phyloP scores from a whole-genome alignment of 352 stramenopile genomes.

The Stephanocyclus meneghinianus region DNA sequence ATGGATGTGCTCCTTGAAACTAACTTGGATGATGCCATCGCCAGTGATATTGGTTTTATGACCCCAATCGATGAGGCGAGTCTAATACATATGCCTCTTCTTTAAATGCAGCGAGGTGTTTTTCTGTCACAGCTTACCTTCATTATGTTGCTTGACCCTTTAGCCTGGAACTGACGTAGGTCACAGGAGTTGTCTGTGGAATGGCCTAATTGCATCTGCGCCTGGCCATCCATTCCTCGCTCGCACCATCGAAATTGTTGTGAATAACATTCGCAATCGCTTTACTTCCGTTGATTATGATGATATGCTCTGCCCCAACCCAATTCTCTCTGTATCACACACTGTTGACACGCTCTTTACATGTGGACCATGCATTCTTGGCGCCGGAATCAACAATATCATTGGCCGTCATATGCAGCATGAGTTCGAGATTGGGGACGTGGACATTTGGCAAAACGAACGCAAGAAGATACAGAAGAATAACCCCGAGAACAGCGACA shows the following conservation, averaged over 20 bases:
- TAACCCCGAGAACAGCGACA: conserved; percentile 11
- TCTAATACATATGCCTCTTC: not conserved
- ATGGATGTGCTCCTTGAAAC: conserved; percentile 69
- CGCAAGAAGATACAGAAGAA: conserved; percentile 31
- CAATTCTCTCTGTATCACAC: conserved; percentile 63
- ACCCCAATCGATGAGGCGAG: conserved; percentile 56
- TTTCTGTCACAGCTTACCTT: not conserved
- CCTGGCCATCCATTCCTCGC: conserved; percentile 70
- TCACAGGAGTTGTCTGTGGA: conserved; percentile 65
- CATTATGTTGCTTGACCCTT: conserved; percentile 1
- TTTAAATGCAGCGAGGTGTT: not conserved
- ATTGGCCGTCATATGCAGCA: conserved; percentile 70
- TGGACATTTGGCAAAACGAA: conserved; percentile 53
- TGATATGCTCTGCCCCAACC: conserved; percentile 71
- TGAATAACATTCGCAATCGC: conserved; percentile 80
- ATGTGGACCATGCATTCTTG: conserved; percentile 74
- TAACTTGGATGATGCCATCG: conserved; percentile 61
- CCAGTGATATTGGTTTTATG: conserved; percentile 66
- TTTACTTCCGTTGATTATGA: conserved; percentile 77
- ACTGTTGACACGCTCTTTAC: conserved; percentile 77
- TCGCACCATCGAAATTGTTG: conserved; percentile 65
- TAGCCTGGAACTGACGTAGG: conserved; percentile 56
- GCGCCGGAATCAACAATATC: conserved; percentile 70
- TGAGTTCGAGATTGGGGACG: conserved; percentile 66
- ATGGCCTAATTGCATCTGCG: conserved; percentile 67